Base-by-base conservation (phyloP, 345 rosid species). In the Brassica juncea region DNA sequence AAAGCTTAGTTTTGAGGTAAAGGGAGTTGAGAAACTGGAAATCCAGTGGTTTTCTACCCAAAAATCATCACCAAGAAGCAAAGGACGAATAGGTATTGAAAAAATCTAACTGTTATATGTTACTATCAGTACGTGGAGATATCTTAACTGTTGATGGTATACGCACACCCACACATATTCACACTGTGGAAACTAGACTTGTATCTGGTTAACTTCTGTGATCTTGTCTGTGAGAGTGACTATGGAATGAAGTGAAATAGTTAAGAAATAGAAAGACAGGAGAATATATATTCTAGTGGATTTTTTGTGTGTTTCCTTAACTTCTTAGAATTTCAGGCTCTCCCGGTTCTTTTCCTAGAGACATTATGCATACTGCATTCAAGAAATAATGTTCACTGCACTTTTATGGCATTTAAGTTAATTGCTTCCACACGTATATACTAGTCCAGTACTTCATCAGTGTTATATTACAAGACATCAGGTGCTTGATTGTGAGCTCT, bases 11-110 rank as follows among this genome's bases (percentile, higher is more conserved):
- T 90, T 94, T 77, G 97, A 92, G 75, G 80, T 92, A 4, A 91
- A 84, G 85, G 99, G 98, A 58, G 83, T 95, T 2, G 88, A 93
- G 86, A 93, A 90, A 82, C 83, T 93, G 87, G 98, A 95, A 47
- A 16, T 79, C 73, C 94, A 90, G 58, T 95, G 93, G 96, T 95
- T 88, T 76, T 85, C 91, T 32, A 88, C 94, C 47, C 96, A 84
- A 82, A 93, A 88, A 73, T 88, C 87, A 1, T 55, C 83, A 54
- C 82, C 89, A 21, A 93, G 91, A 77, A 85, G 89, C 71, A 89
- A 81, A 71, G 90, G 84, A 68, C 83, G 87, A 76, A 86, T 92
- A 90, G 98, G 97, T 94, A 81, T 28, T 59, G 14, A 10, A 44
- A 44, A 55, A 3, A 35, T 54, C 31, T 49, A 68, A 62, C 11